Evolutionary conservation across 345 rosid genomes (phyloP).

Genomic region (Punica granatum): DNA sequence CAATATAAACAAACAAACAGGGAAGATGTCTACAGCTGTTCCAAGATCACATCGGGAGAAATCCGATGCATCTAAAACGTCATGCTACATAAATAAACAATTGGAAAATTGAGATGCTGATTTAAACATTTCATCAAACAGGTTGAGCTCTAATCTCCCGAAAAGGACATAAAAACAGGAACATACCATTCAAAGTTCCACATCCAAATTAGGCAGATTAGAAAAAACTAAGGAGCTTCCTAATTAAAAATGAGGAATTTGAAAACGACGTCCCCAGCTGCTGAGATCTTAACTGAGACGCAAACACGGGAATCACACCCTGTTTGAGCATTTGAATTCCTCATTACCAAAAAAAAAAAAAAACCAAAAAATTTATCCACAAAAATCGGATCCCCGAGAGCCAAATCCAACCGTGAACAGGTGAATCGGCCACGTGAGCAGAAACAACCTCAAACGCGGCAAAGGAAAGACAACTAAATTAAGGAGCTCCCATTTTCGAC

Average conservation of each 20-base stretch:
- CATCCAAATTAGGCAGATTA: constrained; percentile 6
- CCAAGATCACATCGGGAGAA: neutral
- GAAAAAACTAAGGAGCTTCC: neutral
- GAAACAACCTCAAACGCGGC: constrained; percentile 5
- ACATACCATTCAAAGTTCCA: constrained; percentile 4
- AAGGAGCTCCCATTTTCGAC: neutral
- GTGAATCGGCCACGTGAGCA: constrained; percentile 4
- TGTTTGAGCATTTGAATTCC: neutral
- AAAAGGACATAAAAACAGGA: constrained; percentile 2
- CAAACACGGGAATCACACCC: neutral
- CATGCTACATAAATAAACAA: neutral
- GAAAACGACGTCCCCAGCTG: constrained; percentile 35
- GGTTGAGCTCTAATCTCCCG: constrained; percentile 1
- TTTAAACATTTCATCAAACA: constrained; percentile 38
- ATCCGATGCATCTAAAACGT: constrained; percentile 11
- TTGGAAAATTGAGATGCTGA: constrained; percentile 4
- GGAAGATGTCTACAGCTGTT: constrained; percentile 7
- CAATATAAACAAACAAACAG: neutral
- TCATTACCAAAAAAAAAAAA: neutral
- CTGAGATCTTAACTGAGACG: constrained; percentile 31
- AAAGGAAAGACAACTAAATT: constrained; percentile 6
- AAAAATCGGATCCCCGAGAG: neutral
- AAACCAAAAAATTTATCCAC: neutral
- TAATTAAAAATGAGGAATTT: neutral
- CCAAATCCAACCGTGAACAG: constrained; percentile 2